These are phyloP conservation scores for Glycyrrhiza uralensis DNA, from an alignment of 306 rosid species.

Conservation along the genomic window DNA sequence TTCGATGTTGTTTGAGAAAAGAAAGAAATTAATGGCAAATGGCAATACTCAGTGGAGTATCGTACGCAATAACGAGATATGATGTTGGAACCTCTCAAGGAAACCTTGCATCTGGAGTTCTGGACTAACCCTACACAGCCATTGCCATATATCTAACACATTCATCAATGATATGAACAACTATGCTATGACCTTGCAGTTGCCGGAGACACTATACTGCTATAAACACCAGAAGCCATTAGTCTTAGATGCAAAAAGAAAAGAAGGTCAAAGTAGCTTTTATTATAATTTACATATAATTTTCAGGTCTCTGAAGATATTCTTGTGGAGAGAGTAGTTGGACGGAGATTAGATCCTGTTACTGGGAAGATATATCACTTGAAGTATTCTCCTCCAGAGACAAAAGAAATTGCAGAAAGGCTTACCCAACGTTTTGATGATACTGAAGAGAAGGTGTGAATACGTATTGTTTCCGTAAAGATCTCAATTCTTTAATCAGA, in stretches of 20 bases:
- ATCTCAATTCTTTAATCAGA: background rate
- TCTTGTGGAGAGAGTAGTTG: constrained; percentile 92
- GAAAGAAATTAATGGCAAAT: background rate
- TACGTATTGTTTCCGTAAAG: background rate
- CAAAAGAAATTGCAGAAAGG: constrained; percentile 75
- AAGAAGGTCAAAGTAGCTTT: background rate
- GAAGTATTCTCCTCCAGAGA: constrained; percentile 89
- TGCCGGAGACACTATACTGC: background rate
- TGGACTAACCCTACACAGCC: background rate
- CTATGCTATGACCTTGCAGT: background rate
- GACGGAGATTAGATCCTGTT: constrained; percentile 89
- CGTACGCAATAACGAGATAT: background rate
- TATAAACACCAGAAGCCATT: background rate
- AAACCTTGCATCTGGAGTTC: background rate
- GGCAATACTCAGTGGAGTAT: background rate
- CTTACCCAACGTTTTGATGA: constrained; percentile 94
- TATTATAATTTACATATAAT: background rate
- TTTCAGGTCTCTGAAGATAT: constrained; percentile 79
- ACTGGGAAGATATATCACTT: constrained; percentile 91
- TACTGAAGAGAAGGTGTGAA: constrained; percentile 78
- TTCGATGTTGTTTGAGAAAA: background rate
- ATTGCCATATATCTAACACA: background rate
- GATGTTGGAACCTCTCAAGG: background rate
- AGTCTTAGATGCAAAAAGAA: background rate
- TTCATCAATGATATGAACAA: background rate